Conservation (phyloP, 2,329 filamentous ascomycete species). For the Pseudogymnoascus sp. region DNA sequence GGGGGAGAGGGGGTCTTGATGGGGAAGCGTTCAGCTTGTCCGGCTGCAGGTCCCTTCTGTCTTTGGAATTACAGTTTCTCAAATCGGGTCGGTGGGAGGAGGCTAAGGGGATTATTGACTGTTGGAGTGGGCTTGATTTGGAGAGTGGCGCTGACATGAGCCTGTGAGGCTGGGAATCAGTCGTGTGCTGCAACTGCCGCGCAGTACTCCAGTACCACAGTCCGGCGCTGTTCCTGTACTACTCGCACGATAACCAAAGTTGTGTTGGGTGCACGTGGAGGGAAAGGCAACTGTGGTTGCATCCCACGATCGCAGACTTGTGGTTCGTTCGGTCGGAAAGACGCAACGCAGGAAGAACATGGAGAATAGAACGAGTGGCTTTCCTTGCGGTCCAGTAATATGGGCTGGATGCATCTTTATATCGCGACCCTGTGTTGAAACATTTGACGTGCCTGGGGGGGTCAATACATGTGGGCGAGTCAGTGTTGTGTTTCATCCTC, state of each 20-base stretch:
- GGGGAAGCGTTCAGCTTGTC: neutral
- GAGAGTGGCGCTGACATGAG: neutral
- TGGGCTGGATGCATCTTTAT: constrained; percentile 1
- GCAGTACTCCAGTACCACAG: neutral
- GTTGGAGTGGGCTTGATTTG: constrained; percentile 2
- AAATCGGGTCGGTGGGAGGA: neutral
- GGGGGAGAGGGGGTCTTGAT: neutral
- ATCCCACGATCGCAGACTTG: neutral
- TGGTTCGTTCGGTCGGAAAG: neutral
- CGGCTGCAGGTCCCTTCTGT: neutral
- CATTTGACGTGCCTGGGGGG: neutral
- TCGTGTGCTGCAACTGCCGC: neutral
- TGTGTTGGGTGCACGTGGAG: neutral
- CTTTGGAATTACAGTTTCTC: constrained; percentile 2
- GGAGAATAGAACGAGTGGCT: neutral
- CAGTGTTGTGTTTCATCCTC: neutral
- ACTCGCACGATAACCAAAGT: neutral
- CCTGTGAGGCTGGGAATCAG: neutral
- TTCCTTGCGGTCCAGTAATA: neutral
- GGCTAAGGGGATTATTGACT: neutral
- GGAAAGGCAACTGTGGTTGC: neutral
- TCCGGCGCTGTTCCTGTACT: neutral
- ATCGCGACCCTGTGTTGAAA: neutral
- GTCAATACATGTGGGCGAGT: neutral
- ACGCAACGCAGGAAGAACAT: neutral